A percentile compares a stretch with the other conserved stretches of the same genome.
Evolutionary conservation across 75 land plant species (phyloP).

Genomic region (Sequoiadendron giganteum): DNA sequence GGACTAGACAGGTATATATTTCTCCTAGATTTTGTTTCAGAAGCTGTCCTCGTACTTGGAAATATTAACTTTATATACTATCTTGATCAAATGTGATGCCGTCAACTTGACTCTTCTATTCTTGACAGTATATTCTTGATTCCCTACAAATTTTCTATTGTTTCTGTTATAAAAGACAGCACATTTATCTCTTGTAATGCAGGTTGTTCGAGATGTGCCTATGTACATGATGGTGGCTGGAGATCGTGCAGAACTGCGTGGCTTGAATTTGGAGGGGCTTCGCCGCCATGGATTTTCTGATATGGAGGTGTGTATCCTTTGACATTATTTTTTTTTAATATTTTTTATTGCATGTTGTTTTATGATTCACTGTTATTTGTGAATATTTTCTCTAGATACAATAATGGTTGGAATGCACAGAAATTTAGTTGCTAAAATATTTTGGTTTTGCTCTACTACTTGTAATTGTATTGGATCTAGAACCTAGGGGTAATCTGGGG

Average conservation of each 20-base stretch:
- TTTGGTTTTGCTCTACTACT: background rate
- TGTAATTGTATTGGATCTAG: background rate
- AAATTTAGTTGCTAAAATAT: too few species aligned
- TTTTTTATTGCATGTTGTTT: conserved; percentile 1
- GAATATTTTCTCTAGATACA: background rate
- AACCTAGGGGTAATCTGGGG: background rate
- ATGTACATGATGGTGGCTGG: conserved; percentile 93
- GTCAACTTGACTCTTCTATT: background rate
- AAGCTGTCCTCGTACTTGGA: background rate
- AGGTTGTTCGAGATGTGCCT: conserved; percentile 92
- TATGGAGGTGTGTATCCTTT: conserved; percentile 53
- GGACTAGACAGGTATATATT: background rate
- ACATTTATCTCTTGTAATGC: conserved; percentile 9
- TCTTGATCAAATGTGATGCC: background rate
- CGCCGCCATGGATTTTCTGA: conserved; percentile 69
- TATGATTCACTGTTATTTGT: background rate
- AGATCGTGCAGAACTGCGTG: conserved; percentile 93
- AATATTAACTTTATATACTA: background rate
- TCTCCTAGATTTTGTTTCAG: background rate
- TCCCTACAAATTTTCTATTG: background rate
- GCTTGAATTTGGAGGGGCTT: conserved; percentile 92
- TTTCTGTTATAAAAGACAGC: background rate
- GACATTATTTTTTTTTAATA: background rate
- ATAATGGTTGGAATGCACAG: background rate
- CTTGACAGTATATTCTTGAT: conserved; percentile 3